phyloP scores from a whole-genome alignment of 202 grass and related monocot species.

The Brachypodium distachyon region DNA sequence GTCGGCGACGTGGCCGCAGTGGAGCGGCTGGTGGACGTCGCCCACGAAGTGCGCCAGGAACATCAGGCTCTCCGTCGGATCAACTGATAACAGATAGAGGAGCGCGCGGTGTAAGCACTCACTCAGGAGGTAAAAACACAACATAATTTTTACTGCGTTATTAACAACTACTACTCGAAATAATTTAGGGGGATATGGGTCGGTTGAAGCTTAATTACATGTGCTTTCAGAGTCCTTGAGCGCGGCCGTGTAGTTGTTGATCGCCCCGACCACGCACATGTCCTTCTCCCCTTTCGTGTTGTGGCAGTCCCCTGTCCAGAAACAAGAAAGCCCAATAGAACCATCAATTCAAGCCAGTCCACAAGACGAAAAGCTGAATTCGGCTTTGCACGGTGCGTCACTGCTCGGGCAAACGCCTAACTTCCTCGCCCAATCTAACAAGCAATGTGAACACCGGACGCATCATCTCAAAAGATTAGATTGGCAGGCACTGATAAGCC shows the following conservation, averaged over 20 bases:
- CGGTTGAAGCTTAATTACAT: no score
- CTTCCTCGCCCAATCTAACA: slow-evolving; percentile 3
- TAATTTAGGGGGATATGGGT: neutral
- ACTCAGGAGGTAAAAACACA: neutral
- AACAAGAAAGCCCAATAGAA: no score
- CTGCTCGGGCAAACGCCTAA: neutral
- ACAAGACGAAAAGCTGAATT: no score
- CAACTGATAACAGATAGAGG: neutral
- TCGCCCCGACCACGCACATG: slow-evolving; percentile 38
- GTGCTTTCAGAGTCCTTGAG: no score
- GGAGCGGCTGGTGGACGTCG: slow-evolving; percentile 80
- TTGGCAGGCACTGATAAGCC: neutral
- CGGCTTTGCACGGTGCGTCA: neutral
- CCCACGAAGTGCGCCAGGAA: slow-evolving; percentile 84
- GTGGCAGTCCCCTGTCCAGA: slow-evolving; percentile 18
- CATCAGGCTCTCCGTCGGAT: slow-evolving; percentile 54
- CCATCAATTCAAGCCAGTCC: no score
- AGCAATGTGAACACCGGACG: neutral
- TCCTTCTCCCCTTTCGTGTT: slow-evolving; percentile 11
- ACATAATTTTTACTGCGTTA: no score
- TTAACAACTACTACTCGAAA: no score
- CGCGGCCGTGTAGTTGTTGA: slow-evolving; percentile 41
- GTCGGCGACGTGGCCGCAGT: slow-evolving; percentile 44
- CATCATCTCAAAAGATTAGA: neutral
- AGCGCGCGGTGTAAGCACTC: neutral